Base-by-base conservation (phyloP, 345 rosid species). In the Citrus reticulata region DNA sequence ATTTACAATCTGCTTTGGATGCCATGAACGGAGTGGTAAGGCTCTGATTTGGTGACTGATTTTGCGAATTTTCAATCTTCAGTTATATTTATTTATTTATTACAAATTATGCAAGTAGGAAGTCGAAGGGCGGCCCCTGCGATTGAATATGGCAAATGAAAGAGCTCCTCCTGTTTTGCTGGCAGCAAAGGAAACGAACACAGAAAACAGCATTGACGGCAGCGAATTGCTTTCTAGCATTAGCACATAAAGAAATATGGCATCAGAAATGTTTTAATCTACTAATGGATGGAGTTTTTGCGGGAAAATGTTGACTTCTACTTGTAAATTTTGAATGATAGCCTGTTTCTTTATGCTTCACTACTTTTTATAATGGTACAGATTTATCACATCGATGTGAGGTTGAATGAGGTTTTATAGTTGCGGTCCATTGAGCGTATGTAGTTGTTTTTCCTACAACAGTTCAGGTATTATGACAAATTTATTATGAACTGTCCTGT, bases 11-110 rank as follows among this genome's bases (percentile, higher is more conserved):
- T 58, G 92, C 97, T 46, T n/a, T 96, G 11, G 66, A 66, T 68
- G 82, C 88, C 74, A 88, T 90, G 97, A 90, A 94, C 57, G 98
- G 94, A 78, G 91, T 75, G 92, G 99, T 96, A 86, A 86, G 90
- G 68, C 68, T 76, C 62, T 76, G 16, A 30, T 32, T 65, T 68
- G 20, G 35, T 70, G 42, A 55, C 30, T 20, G 60, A 25, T 70
- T 46, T 67, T 73, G 7, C 58, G 51, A 46, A 7, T 70, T 76
- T 59, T 42, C 4, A 35, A 27, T 10, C 29, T 58, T 46, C 34
- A 68, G 75, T 78, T 7, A 16, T 14, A 39, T 58, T 71, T 79
- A 49, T 58, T 71, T 79, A 49, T 51, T 72, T 73, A 25, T 35
- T 29, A 8, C 59, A 58, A 34, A 46, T 69, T 35, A 14, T 68